Evolutionary conservation across 495 filamentous ascomycete species (phyloP).

Genomic region (Clavariopsis aquatica): DNA sequence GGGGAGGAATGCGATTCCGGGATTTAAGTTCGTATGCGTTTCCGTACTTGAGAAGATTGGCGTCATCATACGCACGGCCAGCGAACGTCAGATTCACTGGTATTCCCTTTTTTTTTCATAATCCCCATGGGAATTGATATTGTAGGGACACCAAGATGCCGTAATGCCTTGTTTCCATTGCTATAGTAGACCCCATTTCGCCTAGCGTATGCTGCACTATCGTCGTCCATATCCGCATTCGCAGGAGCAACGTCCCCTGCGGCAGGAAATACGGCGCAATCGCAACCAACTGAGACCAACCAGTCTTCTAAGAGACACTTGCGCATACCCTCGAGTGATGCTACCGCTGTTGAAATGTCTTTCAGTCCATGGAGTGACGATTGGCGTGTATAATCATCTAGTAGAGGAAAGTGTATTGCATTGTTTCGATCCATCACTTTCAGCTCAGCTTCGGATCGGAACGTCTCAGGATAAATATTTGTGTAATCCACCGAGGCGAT

Average conservation of each 20-base stretch:
- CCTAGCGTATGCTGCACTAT: constrained; percentile 32
- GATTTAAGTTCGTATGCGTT: constrained; percentile 41
- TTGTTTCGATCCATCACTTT: constrained; percentile 39
- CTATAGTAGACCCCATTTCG: constrained; percentile 44
- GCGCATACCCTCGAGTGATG: constrained; percentile 40
- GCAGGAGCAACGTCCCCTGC: constrained; percentile 42
- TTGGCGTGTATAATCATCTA: constrained; percentile 26
- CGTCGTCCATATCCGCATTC: constrained; percentile 38
- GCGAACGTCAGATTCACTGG: constrained; percentile 45
- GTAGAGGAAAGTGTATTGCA: constrained; percentile 32
- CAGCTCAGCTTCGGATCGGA: constrained; percentile 35
- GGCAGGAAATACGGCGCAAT: constrained; percentile 41
- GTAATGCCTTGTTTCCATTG: constrained; percentile 43
- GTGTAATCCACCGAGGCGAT: constrained; percentile 39
- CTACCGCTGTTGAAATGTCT: constrained; percentile 37
- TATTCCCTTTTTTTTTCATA: constrained; percentile 34
- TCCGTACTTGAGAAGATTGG: constrained; percentile 40
- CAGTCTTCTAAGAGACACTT: constrained; percentile 44
- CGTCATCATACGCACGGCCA: constrained; percentile 41
- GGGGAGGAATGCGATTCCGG: not conserved
- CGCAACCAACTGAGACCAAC: constrained; percentile 35
- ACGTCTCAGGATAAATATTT: constrained; percentile 38
- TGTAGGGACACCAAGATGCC: constrained; percentile 45
- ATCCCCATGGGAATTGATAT: constrained; percentile 44
- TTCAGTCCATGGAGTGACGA: constrained; percentile 25